Conservation (phyloP, 2,329 filamentous ascomycete genomes). For the Nemania abortiva region DNA sequence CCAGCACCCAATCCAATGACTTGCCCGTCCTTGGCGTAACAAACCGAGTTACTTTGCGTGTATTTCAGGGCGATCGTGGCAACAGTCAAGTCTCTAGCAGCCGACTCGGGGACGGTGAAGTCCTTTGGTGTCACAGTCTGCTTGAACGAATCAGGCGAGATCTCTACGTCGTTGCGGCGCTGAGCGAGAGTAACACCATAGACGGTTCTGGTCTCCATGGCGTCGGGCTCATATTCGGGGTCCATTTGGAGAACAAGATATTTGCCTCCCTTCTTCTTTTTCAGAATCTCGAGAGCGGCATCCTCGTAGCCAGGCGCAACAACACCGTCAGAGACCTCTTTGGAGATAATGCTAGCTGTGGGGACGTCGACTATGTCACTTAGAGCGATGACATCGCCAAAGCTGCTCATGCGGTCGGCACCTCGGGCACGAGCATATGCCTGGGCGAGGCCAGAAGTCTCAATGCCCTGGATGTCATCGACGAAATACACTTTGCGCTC, state of each 20-base stretch:
- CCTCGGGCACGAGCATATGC: constrained; percentile 96
- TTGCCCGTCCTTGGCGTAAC: constrained; percentile 95
- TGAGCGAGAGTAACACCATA: constrained; percentile 91
- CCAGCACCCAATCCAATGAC: constrained; percentile 94
- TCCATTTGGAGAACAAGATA: constrained; percentile 98
- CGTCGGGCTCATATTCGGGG: constrained; percentile 81
- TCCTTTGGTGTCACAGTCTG: constrained; percentile 90
- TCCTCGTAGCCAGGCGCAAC: constrained; percentile 89
- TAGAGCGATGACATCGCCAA: constrained; percentile 94
- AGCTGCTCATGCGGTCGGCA: constrained; percentile 98
- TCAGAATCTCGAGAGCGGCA: constrained; percentile 89
- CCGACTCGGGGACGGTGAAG: constrained; percentile 79
- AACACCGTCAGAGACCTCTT: constrained; percentile 97
- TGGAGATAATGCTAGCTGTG: constrained; percentile 96
- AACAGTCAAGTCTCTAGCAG: constrained; percentile 89
- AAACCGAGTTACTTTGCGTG: constrained; percentile 98
- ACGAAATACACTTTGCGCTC: constrained; percentile 99
- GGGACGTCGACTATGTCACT: constrained; percentile 91
- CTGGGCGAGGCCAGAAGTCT: constrained; percentile 87
- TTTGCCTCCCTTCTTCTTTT: constrained; percentile 98
- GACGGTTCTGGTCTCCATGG: constrained; percentile 86
- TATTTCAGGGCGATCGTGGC: constrained; percentile 98
- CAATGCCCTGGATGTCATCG: constrained; percentile 90
- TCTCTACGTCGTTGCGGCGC: constrained; percentile 90
- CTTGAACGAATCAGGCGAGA: constrained; percentile 86